A percentile compares a stretch with the other conserved stretches of the same genome.
Conservation (phyloP, 2,329 filamentous ascomycete species). For the Alternaria gansuensis region DNA sequence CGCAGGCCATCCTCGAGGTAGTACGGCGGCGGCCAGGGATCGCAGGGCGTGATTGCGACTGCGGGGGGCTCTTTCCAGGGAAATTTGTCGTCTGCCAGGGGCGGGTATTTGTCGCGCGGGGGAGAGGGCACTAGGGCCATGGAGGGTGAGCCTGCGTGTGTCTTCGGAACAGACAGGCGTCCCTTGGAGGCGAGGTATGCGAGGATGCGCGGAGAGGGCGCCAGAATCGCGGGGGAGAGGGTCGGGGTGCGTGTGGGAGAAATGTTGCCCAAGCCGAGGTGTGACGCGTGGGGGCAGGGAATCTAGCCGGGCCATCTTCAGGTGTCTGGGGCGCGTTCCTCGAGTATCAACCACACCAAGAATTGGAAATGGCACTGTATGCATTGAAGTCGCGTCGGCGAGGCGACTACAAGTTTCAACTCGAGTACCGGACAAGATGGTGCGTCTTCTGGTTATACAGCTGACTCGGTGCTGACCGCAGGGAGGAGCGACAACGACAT, state of each 20-base stretch:
- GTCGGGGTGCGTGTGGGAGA: conserved; percentile 14
- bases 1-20: conserved; percentile 84
- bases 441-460: conserved; percentile 49
- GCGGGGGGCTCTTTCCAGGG: conserved; percentile 58
- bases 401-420: conserved; percentile 77
- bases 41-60: conserved; percentile 59
- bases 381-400: conserved; percentile 68
- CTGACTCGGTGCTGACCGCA: conserved; percentile 22
- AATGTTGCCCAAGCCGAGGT: conserved; percentile 14
- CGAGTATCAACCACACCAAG: neutral
- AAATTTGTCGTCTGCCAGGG: conserved; percentile 47
- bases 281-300: neutral
- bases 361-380: conserved; percentile 36
- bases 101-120: conserved; percentile 43
- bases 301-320: neutral
- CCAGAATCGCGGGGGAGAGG: conserved; percentile 48
- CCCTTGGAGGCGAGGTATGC: conserved; percentile 62
- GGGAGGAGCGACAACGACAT: conserved; percentile 86
- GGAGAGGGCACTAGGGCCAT: conserved; percentile 57
- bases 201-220: conserved; percentile 62
- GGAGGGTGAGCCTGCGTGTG: conserved; percentile 35
- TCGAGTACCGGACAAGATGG: conserved; percentile 90
- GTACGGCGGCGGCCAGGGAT: conserved; percentile 75
- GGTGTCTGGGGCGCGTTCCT: neutral
- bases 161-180: conserved; percentile 42